phyloP scores from a whole-genome alignment of 208 protist species.

The Herpetomonas muscarum region DNA sequence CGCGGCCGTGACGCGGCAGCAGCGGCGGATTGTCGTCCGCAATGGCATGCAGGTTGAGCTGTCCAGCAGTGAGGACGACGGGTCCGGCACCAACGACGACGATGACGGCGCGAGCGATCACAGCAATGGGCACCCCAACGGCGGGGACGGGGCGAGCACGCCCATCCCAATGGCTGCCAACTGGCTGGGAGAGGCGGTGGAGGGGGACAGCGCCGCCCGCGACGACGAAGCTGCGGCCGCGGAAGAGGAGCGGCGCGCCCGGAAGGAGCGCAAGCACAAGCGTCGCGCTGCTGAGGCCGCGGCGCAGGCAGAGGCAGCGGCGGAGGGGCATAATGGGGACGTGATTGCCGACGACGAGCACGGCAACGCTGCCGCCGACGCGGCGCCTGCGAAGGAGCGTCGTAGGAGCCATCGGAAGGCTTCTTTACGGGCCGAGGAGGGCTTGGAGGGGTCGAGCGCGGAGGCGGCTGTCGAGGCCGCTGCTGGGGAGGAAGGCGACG shows the following conservation, averaged over 20 bases:
- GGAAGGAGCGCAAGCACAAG: slow-evolving; percentile 3
- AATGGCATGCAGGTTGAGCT: neutral
- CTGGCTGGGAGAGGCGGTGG: slow-evolving; percentile 7
- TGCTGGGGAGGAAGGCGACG: neutral
- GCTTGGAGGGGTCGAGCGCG: neutral
- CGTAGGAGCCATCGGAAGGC: neutral
- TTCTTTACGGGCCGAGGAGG: neutral
- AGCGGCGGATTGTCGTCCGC: slow-evolving; percentile 7
- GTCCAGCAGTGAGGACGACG: slow-evolving; percentile 3
- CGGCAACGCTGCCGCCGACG: neutral
- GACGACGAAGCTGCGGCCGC: neutral
- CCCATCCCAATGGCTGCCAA: slow-evolving; percentile 8
- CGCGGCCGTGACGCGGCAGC: slow-evolving; percentile 45
- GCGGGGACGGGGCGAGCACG: neutral
- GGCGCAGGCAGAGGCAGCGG: slow-evolving; percentile 3
- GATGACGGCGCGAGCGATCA: slow-evolving; percentile 1
- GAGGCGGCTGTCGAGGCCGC: no score
- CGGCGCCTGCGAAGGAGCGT: neutral
- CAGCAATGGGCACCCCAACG: slow-evolving; percentile 1
- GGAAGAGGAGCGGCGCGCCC: neutral
- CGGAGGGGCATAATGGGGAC: neutral
- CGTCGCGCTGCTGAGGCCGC: slow-evolving; percentile 7
- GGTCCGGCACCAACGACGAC: neutral
- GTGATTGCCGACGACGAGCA: neutral
- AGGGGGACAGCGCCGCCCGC: slow-evolving; percentile 2